phyloP scores from a whole-genome alignment of 2,329 filamentous ascomycete genomes.

The Orbilia javanica region DNA sequence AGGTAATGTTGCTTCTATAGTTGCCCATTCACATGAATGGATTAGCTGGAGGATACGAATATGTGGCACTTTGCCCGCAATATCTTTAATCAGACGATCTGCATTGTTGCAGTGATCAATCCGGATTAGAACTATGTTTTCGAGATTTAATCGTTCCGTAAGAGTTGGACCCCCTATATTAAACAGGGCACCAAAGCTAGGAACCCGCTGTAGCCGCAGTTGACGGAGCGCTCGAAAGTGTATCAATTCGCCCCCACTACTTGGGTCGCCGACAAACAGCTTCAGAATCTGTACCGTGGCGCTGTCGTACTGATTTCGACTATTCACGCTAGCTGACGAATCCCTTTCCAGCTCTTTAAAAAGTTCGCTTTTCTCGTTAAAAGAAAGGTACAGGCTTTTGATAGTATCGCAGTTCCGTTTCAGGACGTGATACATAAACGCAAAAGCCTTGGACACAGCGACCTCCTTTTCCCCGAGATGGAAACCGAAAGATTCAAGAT shows the following conservation, averaged over 20 bases:
- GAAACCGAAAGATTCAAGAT: conserved; percentile 29
- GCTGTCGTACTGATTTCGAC: conserved; percentile 8
- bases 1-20: conserved; percentile 7
- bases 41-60: conserved; percentile 20
- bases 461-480: conserved; percentile 28
- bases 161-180: conserved; percentile 8
- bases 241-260: conserved; percentile 1
- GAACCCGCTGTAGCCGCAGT: conserved; percentile 7
- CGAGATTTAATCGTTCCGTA: conserved; percentile 5
- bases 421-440: conserved; percentile 23
- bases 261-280: conserved; percentile 7
- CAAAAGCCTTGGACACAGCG: conserved; percentile 20
- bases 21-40: conserved; percentile 27
- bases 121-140: conserved; percentile 10
- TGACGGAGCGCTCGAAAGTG: conserved; percentile 17
- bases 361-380: conserved; percentile 29
- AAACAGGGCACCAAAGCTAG: conserved; percentile 15
- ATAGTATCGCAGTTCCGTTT: conserved; percentile 21
- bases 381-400: conserved; percentile 37
- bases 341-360: conserved; percentile 16
- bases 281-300: conserved; percentile 8
- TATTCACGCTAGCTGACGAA: not conserved
- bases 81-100: conserved; percentile 3
- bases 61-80: conserved; percentile 18
- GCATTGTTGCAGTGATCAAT: conserved; percentile 25